Conservation (phyloP, 805 yeast species). For the Diddensiella santjacobensis region DNA sequence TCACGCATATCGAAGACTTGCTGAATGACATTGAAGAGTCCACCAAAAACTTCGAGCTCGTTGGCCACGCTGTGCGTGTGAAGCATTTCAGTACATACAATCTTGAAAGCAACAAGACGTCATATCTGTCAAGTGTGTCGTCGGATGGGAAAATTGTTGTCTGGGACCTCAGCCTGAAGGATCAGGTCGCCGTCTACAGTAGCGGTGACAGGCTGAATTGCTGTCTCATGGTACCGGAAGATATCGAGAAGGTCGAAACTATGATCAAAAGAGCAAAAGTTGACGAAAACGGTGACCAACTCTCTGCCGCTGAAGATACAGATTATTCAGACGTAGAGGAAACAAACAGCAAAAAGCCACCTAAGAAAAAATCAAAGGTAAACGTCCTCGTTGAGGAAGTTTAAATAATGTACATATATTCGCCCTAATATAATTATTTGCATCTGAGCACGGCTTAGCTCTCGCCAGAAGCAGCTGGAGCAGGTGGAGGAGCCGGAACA, state of each 20-base stretch:
- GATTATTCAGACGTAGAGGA: slow-evolving; percentile 28
- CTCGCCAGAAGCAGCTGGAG: neutral
- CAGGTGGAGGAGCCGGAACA: slow-evolving; percentile 12
- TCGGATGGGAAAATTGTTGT: slow-evolving; percentile 92
- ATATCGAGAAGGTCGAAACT: slow-evolving; percentile 66
- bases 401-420: neutral
- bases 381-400: slow-evolving; percentile 25
- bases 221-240: slow-evolving; percentile 65
- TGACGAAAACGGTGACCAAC: slow-evolving; percentile 72
- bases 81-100: slow-evolving; percentile 60
- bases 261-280: slow-evolving; percentile 72
- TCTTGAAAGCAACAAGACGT: slow-evolving; percentile 36
- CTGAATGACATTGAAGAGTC: slow-evolving; percentile 22
- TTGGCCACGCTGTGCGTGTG: slow-evolving; percentile 82
- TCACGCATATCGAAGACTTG: slow-evolving; percentile 44
- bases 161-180: slow-evolving; percentile 68
- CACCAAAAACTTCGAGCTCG: slow-evolving; percentile 45
- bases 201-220: slow-evolving; percentile 91
- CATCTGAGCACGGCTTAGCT: no score
- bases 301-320: slow-evolving; percentile 28
- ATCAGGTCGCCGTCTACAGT: slow-evolving; percentile 85
- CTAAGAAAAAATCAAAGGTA: slow-evolving; percentile 25
- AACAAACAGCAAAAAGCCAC: slow-evolving; percentile 10
- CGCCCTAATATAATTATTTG: neutral
- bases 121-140: slow-evolving; percentile 72